A percentile compares a stretch with the other conserved stretches of the same genome.
These are phyloP conservation scores for Hypsizygus marmoreus DNA, from an alignment of 768 basidiomycete species.

Conservation along the genomic window DNA sequence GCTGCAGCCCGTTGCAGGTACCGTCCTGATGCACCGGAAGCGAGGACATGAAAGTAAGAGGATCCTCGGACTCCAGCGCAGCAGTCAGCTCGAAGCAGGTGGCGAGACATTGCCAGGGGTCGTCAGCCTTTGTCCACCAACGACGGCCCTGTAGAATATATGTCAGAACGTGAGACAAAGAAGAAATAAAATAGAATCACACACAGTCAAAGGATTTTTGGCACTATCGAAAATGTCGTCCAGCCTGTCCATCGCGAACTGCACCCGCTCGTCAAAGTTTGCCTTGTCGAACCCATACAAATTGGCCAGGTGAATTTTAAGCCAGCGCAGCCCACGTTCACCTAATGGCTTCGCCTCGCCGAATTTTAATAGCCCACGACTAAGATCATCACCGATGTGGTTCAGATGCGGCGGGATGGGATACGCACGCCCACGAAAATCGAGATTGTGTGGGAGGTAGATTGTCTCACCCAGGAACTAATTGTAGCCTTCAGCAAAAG, in stretches of 20 bases:
- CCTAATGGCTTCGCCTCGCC: conserved; percentile 80
- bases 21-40: conserved; percentile 98
- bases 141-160: conserved; percentile 52
- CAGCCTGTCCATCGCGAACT: conserved; percentile 71
- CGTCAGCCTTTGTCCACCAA: conserved; percentile 93
- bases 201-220: conserved; percentile 71
- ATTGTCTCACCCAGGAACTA: conserved; percentile 87
- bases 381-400: conserved; percentile 94
- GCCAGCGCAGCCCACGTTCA: conserved; percentile 84
- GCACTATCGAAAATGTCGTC: conserved; percentile 84
- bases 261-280: conserved; percentile 88
- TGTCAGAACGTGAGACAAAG: background rate
- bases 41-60: conserved; percentile 58
- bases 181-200: conserved; percentile 21
- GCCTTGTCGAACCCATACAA: conserved; percentile 94
- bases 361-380: conserved; percentile 84
- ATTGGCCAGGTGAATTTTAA: conserved; percentile 94
- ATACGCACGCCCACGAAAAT: conserved; percentile 97
- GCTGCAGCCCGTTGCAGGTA: conserved; percentile 97
- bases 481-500: conserved; percentile 9
- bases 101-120: conserved; percentile 97
- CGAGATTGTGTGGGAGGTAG: conserved; percentile 94
- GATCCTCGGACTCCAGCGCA: conserved; percentile 74
- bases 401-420: conserved; percentile 95
- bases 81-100: conserved; percentile 86